These are phyloP conservation scores for Urtica urens DNA, from an alignment of 306 rosid genomes.

Conservation along the genomic window DNA sequence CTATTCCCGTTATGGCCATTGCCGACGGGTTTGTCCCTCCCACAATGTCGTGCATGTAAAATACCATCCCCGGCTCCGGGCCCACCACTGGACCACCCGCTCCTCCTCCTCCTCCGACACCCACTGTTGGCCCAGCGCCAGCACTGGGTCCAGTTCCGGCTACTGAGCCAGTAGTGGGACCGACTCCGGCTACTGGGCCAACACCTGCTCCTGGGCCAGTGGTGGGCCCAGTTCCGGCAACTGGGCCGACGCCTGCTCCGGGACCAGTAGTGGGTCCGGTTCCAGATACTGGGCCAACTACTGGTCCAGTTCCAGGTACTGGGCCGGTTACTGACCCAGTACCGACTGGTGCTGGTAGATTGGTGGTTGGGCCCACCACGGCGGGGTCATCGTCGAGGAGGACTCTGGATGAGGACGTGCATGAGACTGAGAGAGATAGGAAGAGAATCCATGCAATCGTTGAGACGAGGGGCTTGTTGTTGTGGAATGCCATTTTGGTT, in stretches of 20 bases:
- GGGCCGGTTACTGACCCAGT: too few species aligned
- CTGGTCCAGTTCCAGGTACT: too few species aligned
- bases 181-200: too few species aligned
- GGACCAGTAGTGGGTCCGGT: too few species aligned
- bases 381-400: conserved; percentile 17
- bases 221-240: too few species aligned
- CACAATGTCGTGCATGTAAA: conserved; percentile 73
- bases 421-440: conserved; percentile 16
- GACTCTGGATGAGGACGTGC: conserved; percentile 23
- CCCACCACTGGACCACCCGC: conserved; percentile 9
- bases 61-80: conserved; percentile 27
- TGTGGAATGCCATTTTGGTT: conserved; percentile 21
- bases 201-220: too few species aligned
- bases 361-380: conserved; percentile 2
- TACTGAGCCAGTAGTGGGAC: too few species aligned
- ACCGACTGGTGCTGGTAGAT: conserved; percentile 9
- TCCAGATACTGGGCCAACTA: too few species aligned
- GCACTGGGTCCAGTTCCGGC: too few species aligned
- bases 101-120: neutral
- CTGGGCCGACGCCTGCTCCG: too few species aligned
- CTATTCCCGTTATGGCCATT: conserved; percentile 59
- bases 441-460: conserved; percentile 16
- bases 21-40: conserved; percentile 80
- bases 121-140: conserved; percentile 12
- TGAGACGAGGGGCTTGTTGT: conserved; percentile 1